These are phyloP conservation scores for Austroboletus novae-zelandiae DNA, from an alignment of 1,284 basidiomycete species.

Conservation along the genomic window DNA sequence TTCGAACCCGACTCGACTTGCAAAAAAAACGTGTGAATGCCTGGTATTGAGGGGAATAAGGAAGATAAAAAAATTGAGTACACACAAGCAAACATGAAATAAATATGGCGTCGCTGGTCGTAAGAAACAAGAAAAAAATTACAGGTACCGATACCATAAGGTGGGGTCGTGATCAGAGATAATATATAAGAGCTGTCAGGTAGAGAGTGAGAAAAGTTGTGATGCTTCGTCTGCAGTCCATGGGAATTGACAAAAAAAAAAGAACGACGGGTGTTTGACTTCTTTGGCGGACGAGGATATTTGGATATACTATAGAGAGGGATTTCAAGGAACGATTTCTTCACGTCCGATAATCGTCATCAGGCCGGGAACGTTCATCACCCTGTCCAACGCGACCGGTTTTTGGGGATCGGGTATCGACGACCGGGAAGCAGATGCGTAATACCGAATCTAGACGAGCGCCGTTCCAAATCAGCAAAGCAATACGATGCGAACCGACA, in stretches of 20 bases:
- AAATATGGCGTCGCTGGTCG: background rate
- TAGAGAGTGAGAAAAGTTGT: background rate
- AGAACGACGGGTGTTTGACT: background rate
- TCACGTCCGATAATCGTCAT: conserved; percentile 57
- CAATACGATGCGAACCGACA: background rate
- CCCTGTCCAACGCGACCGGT: conserved; percentile 53
- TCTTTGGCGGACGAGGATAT: background rate
- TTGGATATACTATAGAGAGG: background rate
- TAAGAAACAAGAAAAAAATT: background rate
- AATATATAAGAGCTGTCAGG: background rate
- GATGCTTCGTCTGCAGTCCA: background rate
- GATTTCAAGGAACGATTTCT: conserved; percentile 20
- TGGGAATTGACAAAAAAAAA: background rate
- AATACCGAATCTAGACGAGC: conserved; percentile 53
- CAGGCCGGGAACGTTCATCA: conserved; percentile 53
- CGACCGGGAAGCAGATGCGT: conserved; percentile 51
- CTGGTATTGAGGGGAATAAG: no score
- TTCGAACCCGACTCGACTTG: no score
- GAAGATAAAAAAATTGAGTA: no score
- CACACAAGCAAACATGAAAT: background rate
- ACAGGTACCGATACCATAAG: background rate
- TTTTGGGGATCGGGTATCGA: conserved; percentile 43
- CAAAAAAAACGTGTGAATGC: no score
- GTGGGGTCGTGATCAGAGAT: background rate
- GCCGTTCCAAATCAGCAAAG: background rate